Percentiles rank a stretch among this genome's conserved stretches.
Conservation (phyloP, 345 rosid genomes). For the Xanthoceras sorbifolium region DNA sequence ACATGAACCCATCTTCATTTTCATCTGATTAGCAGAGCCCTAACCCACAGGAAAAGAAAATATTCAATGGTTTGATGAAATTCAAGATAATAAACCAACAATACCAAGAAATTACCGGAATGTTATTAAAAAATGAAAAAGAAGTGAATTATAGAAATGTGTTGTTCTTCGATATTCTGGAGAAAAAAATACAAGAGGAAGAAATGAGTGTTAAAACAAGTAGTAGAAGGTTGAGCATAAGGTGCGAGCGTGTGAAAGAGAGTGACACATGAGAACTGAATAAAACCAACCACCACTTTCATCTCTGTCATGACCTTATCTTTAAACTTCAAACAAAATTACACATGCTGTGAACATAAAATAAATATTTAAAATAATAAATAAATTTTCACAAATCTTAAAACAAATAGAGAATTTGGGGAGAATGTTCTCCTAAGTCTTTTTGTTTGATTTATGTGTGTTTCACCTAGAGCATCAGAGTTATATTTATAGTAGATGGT, state of each 20-base stretch:
- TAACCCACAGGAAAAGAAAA: too few species aligned
- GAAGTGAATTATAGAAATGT: not conserved
- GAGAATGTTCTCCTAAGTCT: too few species aligned
- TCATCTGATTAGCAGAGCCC: not conserved
- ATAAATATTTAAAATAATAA: too few species aligned
- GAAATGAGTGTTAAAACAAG: too few species aligned
- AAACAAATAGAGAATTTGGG: too few species aligned
- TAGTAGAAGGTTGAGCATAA: not conserved
- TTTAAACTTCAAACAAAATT: too few species aligned
- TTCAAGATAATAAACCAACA: not conserved
- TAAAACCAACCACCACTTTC: not conserved
- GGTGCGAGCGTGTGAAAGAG: slow-evolving; percentile 11
- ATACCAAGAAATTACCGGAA: not conserved
- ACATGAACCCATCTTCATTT: slow-evolving; percentile 7
- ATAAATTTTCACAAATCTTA: too few species aligned
- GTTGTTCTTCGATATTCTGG: slow-evolving; percentile 14
- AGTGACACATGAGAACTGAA: slow-evolving; percentile 25
- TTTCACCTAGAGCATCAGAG: too few species aligned
- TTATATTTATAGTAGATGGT: too few species aligned
- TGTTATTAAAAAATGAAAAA: not conserved
- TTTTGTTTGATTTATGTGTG: too few species aligned
- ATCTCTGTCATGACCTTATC: not conserved
- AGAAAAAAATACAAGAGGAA: not conserved
- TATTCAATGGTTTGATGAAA: not conserved
- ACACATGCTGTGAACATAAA: not conserved